Evolutionary conservation across 202 grass and related monocot genomes (phyloP).

Genomic region (Musa balbisiana): DNA sequence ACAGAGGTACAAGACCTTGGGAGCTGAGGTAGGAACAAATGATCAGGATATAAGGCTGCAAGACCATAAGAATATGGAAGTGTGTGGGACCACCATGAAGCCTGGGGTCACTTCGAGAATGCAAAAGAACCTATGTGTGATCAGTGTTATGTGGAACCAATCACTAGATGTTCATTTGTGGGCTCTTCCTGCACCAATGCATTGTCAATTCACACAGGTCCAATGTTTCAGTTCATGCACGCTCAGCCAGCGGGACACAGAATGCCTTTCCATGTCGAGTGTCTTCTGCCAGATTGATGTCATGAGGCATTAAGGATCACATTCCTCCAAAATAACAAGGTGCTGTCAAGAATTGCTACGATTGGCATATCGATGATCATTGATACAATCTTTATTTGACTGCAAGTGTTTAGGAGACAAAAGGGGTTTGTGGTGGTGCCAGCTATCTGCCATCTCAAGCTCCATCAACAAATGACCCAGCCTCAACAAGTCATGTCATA

Average conservation of each 20-base stretch:
- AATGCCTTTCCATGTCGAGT: constrained; percentile 38
- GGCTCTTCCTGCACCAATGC: constrained; percentile 58
- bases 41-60: constrained; percentile 31
- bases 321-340: constrained; percentile 25
- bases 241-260: constrained; percentile 12
- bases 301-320: constrained; percentile 28
- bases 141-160: constrained; percentile 40
- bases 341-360: constrained; percentile 23
- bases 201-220: constrained; percentile 40
- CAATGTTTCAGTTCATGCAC: constrained; percentile 40
- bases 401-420: constrained; percentile 21
- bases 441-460: constrained; percentile 28
- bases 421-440: constrained; percentile 19
- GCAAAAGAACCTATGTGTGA: constrained; percentile 27
- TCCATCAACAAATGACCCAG: constrained; percentile 31
- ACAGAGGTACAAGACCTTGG: constrained; percentile 46
- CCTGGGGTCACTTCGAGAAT: constrained; percentile 33
- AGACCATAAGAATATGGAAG: constrained; percentile 27
- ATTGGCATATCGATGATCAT: constrained; percentile 30
- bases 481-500: constrained; percentile 47
- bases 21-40: constrained; percentile 14
- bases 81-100: constrained; percentile 29
- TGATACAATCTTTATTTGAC: constrained; percentile 29
- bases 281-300: constrained; percentile 36
- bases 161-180: constrained; percentile 54